Percentiles rank a stretch among this genome's conserved stretches.
phyloP scores from a whole-genome alignment of 306 rosid genomes.

The Sophora flavescens region DNA sequence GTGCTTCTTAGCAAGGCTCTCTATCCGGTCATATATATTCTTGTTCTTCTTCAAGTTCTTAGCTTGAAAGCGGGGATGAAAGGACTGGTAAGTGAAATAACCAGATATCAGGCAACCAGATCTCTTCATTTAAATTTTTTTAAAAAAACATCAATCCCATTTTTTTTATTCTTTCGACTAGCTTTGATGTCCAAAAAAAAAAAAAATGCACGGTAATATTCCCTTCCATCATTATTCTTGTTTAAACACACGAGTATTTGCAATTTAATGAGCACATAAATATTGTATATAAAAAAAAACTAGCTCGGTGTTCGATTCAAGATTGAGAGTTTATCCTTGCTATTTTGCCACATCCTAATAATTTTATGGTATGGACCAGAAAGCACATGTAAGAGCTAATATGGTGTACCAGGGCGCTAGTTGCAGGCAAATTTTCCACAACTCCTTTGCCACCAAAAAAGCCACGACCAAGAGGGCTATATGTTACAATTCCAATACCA shows the following conservation, averaged over 20 bases:
- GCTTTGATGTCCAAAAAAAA: neutral
- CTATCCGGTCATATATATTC: slow-evolving; percentile 52
- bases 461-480: no score
- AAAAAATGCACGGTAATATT: neutral
- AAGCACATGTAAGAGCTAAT: neutral
- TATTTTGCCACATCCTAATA: neutral
- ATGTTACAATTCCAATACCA: no score
- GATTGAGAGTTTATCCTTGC: neutral
- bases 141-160: no score
- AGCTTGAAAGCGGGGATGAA: slow-evolving; percentile 55
- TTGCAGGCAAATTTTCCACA: slow-evolving; percentile 53
- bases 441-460: slow-evolving; percentile 68
- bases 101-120: neutral
- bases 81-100: neutral
- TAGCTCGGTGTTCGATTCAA: neutral
- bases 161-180: neutral
- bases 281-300: neutral
- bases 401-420: slow-evolving; percentile 49
- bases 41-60: slow-evolving; percentile 54
- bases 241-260: slow-evolving; percentile 12
- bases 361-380: neutral
- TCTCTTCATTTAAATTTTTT: no score
- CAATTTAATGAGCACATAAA: neutral
- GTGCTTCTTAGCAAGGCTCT: slow-evolving; percentile 54
- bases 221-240: neutral